Conservation (phyloP, 176 grass and related monocot species). For the Triticum monococcum region DNA sequence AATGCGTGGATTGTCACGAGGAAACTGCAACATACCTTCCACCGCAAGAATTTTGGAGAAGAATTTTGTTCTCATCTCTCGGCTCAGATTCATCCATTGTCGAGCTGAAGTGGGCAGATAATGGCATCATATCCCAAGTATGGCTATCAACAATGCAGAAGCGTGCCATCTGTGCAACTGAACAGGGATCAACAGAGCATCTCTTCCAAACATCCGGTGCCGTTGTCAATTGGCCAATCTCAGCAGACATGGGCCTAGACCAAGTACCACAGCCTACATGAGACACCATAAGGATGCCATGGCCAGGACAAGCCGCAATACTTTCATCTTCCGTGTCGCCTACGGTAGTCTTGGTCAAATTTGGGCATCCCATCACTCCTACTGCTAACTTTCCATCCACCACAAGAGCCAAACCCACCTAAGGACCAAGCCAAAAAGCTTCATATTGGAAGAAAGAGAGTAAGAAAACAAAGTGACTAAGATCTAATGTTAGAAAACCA, state of each 20-base stretch:
- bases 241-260: slow-evolving; percentile 50
- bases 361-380: slow-evolving; percentile 93
- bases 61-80: slow-evolving; percentile 54
- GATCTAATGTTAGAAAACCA: background rate
- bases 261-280: slow-evolving; percentile 83
- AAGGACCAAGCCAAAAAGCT: slow-evolving; percentile 23
- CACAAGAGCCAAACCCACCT: slow-evolving; percentile 87
- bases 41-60: slow-evolving; percentile 70
- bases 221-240: slow-evolving; percentile 21
- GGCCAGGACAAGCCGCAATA: background rate
- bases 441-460: slow-evolving; percentile 19
- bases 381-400: slow-evolving; percentile 69
- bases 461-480: background rate
- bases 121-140: slow-evolving; percentile 83
- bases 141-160: slow-evolving; percentile 97
- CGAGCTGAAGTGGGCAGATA: slow-evolving; percentile 60
- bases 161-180: slow-evolving; percentile 48
- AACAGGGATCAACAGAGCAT: slow-evolving; percentile 70
- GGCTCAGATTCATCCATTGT: slow-evolving; percentile 39
- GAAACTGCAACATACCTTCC: slow-evolving; percentile 62
- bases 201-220: slow-evolving; percentile 53
- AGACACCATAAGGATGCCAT: slow-evolving; percentile 78
- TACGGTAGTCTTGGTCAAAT: slow-evolving; percentile 48
- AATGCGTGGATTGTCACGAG: background rate
- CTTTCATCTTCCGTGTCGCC: slow-evolving; percentile 17